Percentiles rank a stretch among this genome's conserved stretches.
Conservation (phyloP, 768 basidiomycete species). For the Boletus insuetus region DNA sequence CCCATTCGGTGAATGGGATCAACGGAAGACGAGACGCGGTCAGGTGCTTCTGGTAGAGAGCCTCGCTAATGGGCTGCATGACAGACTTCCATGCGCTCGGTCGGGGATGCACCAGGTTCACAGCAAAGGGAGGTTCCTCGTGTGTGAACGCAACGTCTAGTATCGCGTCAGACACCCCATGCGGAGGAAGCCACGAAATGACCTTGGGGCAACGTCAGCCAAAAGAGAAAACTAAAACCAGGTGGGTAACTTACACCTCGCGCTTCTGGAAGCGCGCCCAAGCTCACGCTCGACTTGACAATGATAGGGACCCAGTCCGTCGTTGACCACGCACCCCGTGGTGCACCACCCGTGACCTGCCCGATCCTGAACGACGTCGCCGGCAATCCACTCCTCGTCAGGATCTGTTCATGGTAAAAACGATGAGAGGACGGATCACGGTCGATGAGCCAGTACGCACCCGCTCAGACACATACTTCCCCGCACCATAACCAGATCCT, state of each 20-base stretch:
- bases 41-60: constrained; percentile 9
- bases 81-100: constrained; percentile 25
- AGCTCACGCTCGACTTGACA: constrained; percentile 32
- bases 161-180: constrained; percentile 26
- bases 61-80: constrained; percentile 26
- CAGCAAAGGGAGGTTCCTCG: constrained; percentile 12
- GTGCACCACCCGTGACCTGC: constrained; percentile 34
- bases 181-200: constrained; percentile 31
- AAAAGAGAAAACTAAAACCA: not conserved
- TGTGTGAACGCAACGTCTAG: constrained; percentile 28
- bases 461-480: constrained; percentile 29
- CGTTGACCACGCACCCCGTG: constrained; percentile 37
- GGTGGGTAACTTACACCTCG: constrained; percentile 22
- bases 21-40: constrained; percentile 24
- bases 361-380: constrained; percentile 36
- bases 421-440: not conserved
- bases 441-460: constrained; percentile 1
- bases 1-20: constrained; percentile 23
- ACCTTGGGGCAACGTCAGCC: constrained; percentile 11
- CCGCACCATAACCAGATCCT: constrained; percentile 37
- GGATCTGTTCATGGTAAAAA: constrained; percentile 16
- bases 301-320: constrained; percentile 38
- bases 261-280: constrained; percentile 32
- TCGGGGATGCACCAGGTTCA: constrained; percentile 35
- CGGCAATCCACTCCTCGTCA: constrained; percentile 32